Conservation (phyloP, 2,329 filamentous ascomycete species). For the Fusarium fujikuroi region DNA sequence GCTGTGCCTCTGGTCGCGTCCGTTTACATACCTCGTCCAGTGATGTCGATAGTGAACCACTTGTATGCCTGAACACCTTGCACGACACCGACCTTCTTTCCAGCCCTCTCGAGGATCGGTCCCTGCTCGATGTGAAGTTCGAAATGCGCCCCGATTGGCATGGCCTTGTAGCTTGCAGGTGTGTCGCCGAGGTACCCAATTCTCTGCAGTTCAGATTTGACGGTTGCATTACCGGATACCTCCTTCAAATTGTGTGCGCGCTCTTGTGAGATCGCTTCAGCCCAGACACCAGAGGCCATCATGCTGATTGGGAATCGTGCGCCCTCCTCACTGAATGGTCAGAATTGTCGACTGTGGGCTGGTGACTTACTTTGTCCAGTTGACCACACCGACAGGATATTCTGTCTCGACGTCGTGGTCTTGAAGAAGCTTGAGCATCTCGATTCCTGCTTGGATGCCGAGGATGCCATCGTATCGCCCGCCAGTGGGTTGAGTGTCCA, state of each 20-base stretch:
- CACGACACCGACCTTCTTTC: slow-evolving; percentile 31
- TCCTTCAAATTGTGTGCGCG: slow-evolving; percentile 72
- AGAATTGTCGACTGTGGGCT: not conserved
- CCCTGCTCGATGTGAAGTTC: slow-evolving; percentile 85
- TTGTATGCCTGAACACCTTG: slow-evolving; percentile 43
- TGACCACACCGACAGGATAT: slow-evolving; percentile 78
- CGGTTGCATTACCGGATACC: slow-evolving; percentile 50
- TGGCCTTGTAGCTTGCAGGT: slow-evolving; percentile 33
- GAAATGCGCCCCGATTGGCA: slow-evolving; percentile 79
- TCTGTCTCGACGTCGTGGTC: slow-evolving; percentile 76
- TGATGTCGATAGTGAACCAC: slow-evolving; percentile 43
- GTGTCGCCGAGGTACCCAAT: slow-evolving; percentile 75
- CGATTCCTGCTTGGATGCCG: slow-evolving; percentile 77
- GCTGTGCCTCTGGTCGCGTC: fast-evolving
- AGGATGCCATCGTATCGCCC: slow-evolving; percentile 82
- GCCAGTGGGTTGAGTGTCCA: slow-evolving; percentile 72
- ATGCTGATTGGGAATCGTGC: slow-evolving; percentile 82
- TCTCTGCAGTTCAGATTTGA: slow-evolving; percentile 66
- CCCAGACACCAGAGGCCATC: slow-evolving; percentile 81
- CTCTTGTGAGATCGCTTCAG: slow-evolving; percentile 71
- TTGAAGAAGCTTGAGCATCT: slow-evolving; percentile 74
- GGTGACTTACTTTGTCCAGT: slow-evolving; percentile 74
- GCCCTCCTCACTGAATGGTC: slow-evolving; percentile 73
- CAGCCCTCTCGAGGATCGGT: slow-evolving; percentile 32
- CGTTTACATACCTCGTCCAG: slow-evolving; percentile 34